phyloP scores from a whole-genome alignment of 176 grass and related monocot genomes.

The Musa schizocarpa region DNA sequence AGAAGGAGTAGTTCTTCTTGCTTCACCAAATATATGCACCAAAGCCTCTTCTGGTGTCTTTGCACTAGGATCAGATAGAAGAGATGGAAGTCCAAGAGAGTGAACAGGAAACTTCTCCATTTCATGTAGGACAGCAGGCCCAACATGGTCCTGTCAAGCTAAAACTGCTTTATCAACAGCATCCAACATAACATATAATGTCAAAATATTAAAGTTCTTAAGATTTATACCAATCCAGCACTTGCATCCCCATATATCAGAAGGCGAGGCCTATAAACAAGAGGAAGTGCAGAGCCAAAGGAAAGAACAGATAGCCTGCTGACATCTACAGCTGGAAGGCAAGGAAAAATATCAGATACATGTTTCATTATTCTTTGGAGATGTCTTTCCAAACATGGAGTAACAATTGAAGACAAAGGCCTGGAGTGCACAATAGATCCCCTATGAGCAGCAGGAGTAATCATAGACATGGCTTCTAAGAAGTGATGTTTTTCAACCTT shows the following conservation, averaged over 20 bases:
- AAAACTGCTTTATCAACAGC: slow-evolving; percentile 34
- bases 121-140: slow-evolving; percentile 93
- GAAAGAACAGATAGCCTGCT: slow-evolving; percentile 58
- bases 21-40: slow-evolving; percentile 99
- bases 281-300: slow-evolving; percentile 64
- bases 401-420: slow-evolving; percentile 63
- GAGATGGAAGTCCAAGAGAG: slow-evolving; percentile 85
- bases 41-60: slow-evolving; percentile 99
- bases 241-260: slow-evolving; percentile 73
- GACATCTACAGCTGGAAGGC: slow-evolving; percentile 50
- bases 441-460: slow-evolving; percentile 91
- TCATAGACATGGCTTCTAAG: slow-evolving; percentile 96
- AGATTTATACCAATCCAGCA: slow-evolving; percentile 69
- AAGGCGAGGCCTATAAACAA: slow-evolving; percentile 94
- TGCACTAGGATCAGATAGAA: slow-evolving; percentile 97
- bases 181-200: background rate
- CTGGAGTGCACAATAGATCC: slow-evolving; percentile 87
- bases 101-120: slow-evolving; percentile 99
- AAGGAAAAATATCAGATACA: slow-evolving; percentile 81
- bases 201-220: slow-evolving; percentile 12
- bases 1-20: slow-evolving; percentile 87
- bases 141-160: slow-evolving; percentile 87
- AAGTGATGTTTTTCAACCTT: slow-evolving; percentile 85
- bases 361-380: slow-evolving; percentile 76
- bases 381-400: slow-evolving; percentile 81